Conservation (phyloP, 2,329 filamentous ascomycete genomes). For the Fusarium clavum region DNA sequence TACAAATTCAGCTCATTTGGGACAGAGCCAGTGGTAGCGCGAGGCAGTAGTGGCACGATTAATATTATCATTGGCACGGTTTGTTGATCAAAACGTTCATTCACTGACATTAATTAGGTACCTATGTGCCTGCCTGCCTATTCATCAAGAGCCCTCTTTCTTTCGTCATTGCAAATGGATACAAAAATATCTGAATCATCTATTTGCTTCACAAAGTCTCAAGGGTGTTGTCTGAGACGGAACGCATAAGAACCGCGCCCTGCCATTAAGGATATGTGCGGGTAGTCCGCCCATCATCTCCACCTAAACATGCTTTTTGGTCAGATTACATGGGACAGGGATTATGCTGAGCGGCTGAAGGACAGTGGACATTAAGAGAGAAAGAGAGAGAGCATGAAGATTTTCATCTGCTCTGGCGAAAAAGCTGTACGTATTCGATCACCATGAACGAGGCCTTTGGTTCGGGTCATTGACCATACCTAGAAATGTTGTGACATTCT, state of each 20-base stretch:
- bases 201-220: constrained; percentile 15
- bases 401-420: constrained; percentile 21
- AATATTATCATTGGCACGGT: background rate
- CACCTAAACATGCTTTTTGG: constrained; percentile 30
- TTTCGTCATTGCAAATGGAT: background rate
- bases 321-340: constrained; percentile 36
- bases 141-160: background rate
- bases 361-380: constrained; percentile 22
- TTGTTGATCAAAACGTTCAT: constrained; percentile 4
- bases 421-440: constrained; percentile 6
- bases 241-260: constrained; percentile 31
- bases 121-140: background rate
- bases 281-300: constrained; percentile 10
- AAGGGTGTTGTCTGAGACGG: constrained; percentile 22
- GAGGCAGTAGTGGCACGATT: background rate
- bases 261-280: constrained; percentile 8
- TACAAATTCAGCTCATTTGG: constrained; percentile 27
- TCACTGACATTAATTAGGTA: background rate
- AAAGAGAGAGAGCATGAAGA: constrained; percentile 25
- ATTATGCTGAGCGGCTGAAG: constrained; percentile 40
- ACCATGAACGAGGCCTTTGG: constrained; percentile 5
- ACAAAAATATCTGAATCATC: constrained; percentile 17
- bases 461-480: background rate
- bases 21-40: constrained; percentile 7
- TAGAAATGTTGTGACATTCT: background rate